phyloP scores from a whole-genome alignment of 129 eudicot genomes.

The sunflower (Helianthus annuus) region DNA sequence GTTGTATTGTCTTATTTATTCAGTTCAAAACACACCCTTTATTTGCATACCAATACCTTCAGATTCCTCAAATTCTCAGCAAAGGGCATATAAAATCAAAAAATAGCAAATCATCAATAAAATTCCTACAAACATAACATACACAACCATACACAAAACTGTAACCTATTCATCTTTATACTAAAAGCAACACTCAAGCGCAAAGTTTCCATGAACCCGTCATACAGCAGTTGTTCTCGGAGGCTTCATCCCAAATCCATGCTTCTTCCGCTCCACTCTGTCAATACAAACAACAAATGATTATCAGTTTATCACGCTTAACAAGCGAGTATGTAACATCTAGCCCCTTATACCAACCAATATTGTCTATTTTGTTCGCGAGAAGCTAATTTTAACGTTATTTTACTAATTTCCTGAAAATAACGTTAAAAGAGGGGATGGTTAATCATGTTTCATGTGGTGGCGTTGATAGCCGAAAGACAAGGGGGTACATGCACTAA shows the following conservation, averaged over 20 bases:
- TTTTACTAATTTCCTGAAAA: too few species aligned
- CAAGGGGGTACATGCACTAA: too few species aligned
- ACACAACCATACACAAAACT: conserved; percentile 24
- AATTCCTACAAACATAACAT: conserved; percentile 16
- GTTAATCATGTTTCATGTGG: too few species aligned
- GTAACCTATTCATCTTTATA: conserved; percentile 14
- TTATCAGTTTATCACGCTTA: background rate
- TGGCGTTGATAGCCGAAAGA: too few species aligned
- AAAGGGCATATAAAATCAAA: conserved; percentile 6
- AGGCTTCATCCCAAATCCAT: conserved; percentile 90
- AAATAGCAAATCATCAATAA: conserved; percentile 12
- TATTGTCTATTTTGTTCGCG: too few species aligned
- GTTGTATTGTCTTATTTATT: too few species aligned
- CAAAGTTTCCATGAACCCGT: conserved; percentile 3
- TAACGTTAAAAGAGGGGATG: too few species aligned
- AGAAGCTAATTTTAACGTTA: too few species aligned
- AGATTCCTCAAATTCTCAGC: background rate
- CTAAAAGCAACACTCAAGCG: background rate
- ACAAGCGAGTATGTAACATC: too few species aligned
- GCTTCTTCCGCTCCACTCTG: conserved; percentile 86
- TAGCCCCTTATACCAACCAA: too few species aligned
- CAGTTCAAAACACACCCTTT: background rate
- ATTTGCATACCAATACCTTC: background rate
- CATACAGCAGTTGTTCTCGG: conserved; percentile 44
- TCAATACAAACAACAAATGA: conserved; percentile 10